Conservation (phyloP, 179 eudicot genomes). For the Patellifolia procumbens region DNA sequence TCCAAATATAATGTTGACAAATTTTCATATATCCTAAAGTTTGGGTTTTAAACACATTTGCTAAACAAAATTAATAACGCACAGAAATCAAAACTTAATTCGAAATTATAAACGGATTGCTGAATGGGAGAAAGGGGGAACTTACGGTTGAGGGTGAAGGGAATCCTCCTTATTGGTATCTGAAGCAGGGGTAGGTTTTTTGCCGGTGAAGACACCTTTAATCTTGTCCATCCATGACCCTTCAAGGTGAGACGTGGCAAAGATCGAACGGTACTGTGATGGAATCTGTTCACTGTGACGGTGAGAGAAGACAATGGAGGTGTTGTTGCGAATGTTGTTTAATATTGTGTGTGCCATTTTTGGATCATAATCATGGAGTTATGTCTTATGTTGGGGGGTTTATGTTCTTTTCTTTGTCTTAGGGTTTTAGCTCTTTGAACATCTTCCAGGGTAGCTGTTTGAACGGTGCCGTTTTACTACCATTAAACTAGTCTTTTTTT, state of each 20-base stretch:
- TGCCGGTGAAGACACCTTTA: conserved; percentile 70
- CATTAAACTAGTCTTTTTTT: too few relatives aligned
- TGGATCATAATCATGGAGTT: too few relatives aligned
- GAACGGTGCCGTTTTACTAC: background rate
- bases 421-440: conserved; percentile 4
- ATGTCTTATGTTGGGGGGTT: background rate
- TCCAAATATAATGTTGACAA: too few relatives aligned
- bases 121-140: background rate
- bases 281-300: conserved; percentile 17
- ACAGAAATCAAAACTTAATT: background rate
- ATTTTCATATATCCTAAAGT: too few relatives aligned
- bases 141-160: conserved; percentile 65
- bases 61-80: background rate
- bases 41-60: too few relatives aligned
- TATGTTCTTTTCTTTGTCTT: background rate
- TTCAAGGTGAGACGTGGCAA: conserved; percentile 47
- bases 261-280: conserved; percentile 54
- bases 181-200: conserved; percentile 35
- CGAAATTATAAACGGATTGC: background rate
- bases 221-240: conserved; percentile 70
- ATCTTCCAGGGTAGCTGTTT: background rate
- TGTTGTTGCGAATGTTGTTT: conserved; percentile 16
- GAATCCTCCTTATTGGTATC: conserved; percentile 28
- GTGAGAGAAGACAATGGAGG: conserved; percentile 20
- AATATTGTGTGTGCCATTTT: conserved; percentile 27